phyloP scores from a whole-genome alignment of 495 filamentous ascomycete genomes.

The Pseudomonodictys pantanalensis region DNA sequence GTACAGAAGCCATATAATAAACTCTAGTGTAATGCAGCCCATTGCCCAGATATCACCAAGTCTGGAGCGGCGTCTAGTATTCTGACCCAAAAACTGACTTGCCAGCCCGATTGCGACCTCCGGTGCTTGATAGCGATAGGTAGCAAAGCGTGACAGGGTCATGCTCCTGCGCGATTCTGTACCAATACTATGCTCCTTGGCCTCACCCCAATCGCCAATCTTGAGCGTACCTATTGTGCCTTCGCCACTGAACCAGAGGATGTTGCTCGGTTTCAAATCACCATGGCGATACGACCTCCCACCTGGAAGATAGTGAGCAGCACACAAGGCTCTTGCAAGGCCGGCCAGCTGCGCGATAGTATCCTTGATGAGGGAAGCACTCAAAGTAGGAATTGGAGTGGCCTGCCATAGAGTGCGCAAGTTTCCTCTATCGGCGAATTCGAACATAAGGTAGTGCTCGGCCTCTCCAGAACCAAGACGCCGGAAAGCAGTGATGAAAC shows the following conservation, averaged over 20 bases:
- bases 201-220: not conserved
- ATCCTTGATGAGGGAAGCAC: not conserved
- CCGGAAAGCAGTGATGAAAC: not conserved
- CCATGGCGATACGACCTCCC: not conserved
- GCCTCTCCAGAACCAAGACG: no score
- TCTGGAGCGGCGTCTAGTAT: not conserved
- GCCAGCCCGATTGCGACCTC: not conserved
- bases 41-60: conserved; percentile 2
- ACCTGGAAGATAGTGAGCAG: not conserved
- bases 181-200: not conserved
- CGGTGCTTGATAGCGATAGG: not conserved
- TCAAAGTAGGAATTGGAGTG: not conserved
- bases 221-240: not conserved
- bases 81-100: not conserved
- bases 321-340: not conserved
- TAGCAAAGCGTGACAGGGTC: not conserved
- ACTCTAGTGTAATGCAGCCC: conserved; percentile 7
- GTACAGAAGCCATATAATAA: conserved; percentile 7
- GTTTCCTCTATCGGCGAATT: not conserved
- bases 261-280: conserved; percentile 7
- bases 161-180: not conserved
- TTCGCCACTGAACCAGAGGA: not conserved
- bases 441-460: not conserved
- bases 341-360: not conserved
- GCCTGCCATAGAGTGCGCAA: not conserved